Conservation (phyloP, 2,329 filamentous ascomycete species). For the Alternaria arbusti region DNA sequence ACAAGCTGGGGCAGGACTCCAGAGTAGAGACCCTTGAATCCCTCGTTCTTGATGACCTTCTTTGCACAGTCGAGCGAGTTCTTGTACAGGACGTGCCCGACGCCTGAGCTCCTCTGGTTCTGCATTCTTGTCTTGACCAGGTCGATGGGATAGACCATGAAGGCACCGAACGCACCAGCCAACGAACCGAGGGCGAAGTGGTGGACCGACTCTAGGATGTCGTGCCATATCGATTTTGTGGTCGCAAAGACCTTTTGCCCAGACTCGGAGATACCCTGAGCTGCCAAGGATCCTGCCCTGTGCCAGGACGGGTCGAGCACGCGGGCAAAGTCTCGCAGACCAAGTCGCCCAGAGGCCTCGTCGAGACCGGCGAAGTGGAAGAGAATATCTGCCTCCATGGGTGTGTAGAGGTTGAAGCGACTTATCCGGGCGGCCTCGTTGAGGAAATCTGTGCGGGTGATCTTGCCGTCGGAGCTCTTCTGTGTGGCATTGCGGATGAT, state of each 20-base stretch:
- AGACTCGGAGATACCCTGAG: constrained; percentile 51
- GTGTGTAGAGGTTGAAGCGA: constrained; percentile 93
- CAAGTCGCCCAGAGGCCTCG: constrained; percentile 83
- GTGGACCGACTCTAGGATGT: constrained; percentile 78
- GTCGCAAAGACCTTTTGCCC: constrained; percentile 62
- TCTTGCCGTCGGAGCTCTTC: constrained; percentile 87
- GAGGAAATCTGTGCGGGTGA: constrained; percentile 91
- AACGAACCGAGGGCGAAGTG: constrained; percentile 89
- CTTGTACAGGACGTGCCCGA: constrained; percentile 90
- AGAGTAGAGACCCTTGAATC: constrained; percentile 87
- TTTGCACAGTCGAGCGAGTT: constrained; percentile 95
- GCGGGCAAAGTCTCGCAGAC: constrained; percentile 86
- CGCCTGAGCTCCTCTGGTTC: constrained; percentile 81
- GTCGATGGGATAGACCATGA: constrained; percentile 99
- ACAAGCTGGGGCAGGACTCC: constrained; percentile 94
- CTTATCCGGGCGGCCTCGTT: constrained; percentile 91
- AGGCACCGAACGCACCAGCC: constrained; percentile 95
- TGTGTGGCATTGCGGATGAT: constrained; percentile 86
- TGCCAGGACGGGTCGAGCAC: constrained; percentile 95
- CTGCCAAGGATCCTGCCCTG: constrained; percentile 64
- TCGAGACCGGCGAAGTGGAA: constrained; percentile 98
- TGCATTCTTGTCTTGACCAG: constrained; percentile 98
- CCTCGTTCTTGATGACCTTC: constrained; percentile 94
- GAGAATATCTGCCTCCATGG: constrained; percentile 97
- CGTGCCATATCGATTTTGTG: constrained; percentile 65